Conservation (phyloP, 257 asterid genomes). For the Nemophila menziesii region DNA sequence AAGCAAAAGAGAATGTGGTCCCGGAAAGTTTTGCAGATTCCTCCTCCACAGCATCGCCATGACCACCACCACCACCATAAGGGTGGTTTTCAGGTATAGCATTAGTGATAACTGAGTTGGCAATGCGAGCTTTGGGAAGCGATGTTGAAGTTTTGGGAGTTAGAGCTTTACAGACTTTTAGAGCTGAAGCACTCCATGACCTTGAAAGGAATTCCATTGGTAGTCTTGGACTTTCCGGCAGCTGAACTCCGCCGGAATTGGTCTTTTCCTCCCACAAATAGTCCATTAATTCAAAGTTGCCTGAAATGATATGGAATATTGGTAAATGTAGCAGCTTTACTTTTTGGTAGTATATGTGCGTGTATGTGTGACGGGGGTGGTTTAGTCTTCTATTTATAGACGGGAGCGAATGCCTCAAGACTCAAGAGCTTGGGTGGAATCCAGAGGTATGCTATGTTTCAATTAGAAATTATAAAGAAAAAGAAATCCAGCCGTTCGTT, state of each 20-base stretch:
- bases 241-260: constrained; percentile 31
- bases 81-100: constrained; percentile 39
- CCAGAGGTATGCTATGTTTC: no score
- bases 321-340: background rate
- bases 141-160: constrained; percentile 30
- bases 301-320: background rate
- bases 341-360: background rate
- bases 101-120: constrained; percentile 1
- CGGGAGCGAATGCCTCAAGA: background rate
- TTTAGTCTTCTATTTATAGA: background rate
- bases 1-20: constrained; percentile 82
- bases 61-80: constrained; percentile 11
- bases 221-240: constrained; percentile 95
- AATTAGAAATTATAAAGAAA: no score
- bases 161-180: constrained; percentile 62
- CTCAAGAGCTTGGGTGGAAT: no score
- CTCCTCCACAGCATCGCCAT: constrained; percentile 58
- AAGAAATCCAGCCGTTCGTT: no score
- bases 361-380: background rate
- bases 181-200: constrained; percentile 95
- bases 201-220: constrained; percentile 94
- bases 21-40: constrained; percentile 62
- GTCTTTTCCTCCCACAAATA: constrained; percentile 51
- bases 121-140: constrained; percentile 12
- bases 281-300: constrained; percentile 32